Evolutionary conservation across 192 early-diverging fungal species (phyloP).

Genomic region (Piromyces finnis): DNA sequence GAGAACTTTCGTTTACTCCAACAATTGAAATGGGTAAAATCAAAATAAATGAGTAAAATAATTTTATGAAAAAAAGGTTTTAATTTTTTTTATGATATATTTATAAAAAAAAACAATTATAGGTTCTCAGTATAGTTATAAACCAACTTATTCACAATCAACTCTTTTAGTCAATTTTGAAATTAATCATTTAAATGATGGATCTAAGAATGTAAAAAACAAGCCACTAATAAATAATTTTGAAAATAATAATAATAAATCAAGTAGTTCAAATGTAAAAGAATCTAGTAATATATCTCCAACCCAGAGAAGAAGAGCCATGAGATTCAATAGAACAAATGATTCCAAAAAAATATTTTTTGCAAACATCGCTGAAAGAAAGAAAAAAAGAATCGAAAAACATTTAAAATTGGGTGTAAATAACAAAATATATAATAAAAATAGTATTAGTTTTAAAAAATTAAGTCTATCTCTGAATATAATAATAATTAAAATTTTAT

Average conservation of each 20-base stretch:
- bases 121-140: background rate
- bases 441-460: too few relatives aligned
- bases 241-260: conserved; percentile 3
- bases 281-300: background rate
- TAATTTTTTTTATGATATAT: too few relatives aligned
- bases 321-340: background rate
- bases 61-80: too few relatives aligned
- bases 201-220: conserved; percentile 2
- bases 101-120: too few relatives aligned
- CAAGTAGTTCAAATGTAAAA: background rate
- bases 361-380: conserved; percentile 17
- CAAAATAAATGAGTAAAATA: too few relatives aligned
- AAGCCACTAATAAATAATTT: conserved; percentile 7
- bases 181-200: background rate
- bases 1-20: background rate
- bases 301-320: background rate
- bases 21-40: background rate
- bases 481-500: too few relatives aligned
- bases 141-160: background rate
- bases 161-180: background rate
- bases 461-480: too few relatives aligned
- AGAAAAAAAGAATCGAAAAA: conserved; percentile 9
- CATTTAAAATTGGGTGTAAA: background rate
- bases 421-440: background rate
- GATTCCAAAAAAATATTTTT: conserved; percentile 11